Evolutionary conservation across 2,329 filamentous ascomycete genomes (phyloP).

Genomic region (Diplocarpon mali): DNA sequence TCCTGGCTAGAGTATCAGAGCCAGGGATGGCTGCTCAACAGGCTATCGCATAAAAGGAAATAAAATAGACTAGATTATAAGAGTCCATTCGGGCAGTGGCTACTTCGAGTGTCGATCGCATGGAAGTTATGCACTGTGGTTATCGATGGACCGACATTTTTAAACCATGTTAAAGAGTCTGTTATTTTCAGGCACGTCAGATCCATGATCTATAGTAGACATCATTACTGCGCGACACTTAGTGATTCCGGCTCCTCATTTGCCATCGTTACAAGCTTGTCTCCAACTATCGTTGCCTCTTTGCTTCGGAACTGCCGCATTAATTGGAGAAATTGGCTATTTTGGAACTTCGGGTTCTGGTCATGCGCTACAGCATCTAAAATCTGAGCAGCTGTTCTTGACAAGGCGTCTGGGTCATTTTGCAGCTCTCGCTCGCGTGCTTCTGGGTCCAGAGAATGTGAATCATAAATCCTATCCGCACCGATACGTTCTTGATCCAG

Average conservation of each 20-base stretch:
- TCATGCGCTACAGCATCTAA: constrained; percentile 59
- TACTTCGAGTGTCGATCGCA: no score
- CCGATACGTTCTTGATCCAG: constrained; percentile 24
- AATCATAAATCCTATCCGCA: constrained; percentile 25
- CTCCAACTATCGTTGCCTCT: constrained; percentile 62
- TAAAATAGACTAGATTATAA: no score
- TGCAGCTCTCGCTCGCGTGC: constrained; percentile 28
- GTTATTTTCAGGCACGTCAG: no score
- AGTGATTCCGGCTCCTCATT: constrained; percentile 2
- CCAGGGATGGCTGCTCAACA: no score
- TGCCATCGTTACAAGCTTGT: constrained; percentile 43
- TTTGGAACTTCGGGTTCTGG: constrained; percentile 61
- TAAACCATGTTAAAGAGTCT: no score
- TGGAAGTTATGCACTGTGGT: no score
- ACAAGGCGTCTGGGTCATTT: constrained; percentile 47
- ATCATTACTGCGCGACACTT: background rate
- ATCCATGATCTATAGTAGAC: no score
- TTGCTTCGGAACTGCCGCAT: constrained; percentile 66
- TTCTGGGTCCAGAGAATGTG: constrained; percentile 11
- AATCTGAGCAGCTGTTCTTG: constrained; percentile 59
- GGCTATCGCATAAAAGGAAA: no score
- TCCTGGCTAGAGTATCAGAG: no score
- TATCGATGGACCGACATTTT: no score
- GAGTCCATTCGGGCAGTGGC: no score
- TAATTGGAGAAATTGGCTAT: constrained; percentile 64